These are phyloP conservation scores for Manihot esculenta DNA, from an alignment of 441 rosid genomes.

Conservation along the genomic window DNA sequence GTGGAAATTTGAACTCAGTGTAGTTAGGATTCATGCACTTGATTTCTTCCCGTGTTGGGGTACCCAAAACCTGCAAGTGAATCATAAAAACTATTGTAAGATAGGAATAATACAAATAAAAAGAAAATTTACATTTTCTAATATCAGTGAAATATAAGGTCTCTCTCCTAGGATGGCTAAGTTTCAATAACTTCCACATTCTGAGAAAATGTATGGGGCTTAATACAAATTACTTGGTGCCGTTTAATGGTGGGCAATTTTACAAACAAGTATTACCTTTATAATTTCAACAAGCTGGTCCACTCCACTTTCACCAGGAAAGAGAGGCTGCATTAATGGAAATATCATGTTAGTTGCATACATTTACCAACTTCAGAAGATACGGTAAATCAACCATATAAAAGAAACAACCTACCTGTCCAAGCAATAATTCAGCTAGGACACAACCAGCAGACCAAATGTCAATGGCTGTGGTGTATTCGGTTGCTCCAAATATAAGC, in stretches of 20 bases:
- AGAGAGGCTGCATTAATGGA: conserved; percentile 38
- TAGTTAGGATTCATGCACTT: conserved; percentile 99
- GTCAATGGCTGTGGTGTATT: conserved; percentile 92
- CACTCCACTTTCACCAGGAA: conserved; percentile 96
- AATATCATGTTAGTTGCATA: conserved; percentile 17
- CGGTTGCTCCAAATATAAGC: conserved; percentile 93
- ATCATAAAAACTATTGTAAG: conserved; percentile 2
- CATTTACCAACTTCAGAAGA: neutral
- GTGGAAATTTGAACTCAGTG: conserved; percentile 93
- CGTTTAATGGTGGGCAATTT: neutral
- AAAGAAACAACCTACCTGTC: conserved; percentile 59
- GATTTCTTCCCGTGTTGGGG: conserved; percentile 96
- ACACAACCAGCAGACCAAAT: conserved; percentile 99
- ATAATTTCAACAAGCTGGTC: conserved; percentile 98
- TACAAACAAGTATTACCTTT: conserved; percentile 48
- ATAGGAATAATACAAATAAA: neutral
- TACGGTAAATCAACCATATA: neutral
- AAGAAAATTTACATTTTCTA: neutral
- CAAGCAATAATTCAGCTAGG: conserved; percentile 86
- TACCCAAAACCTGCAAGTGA: conserved; percentile 76
- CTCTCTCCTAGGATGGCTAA: conserved; percentile 2
- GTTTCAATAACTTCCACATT: neutral
- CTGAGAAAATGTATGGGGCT: neutral
- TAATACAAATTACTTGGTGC: neutral
- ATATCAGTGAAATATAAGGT: neutral